These are phyloP conservation scores for Colletotrichum lindemuthianum DNA, from an alignment of 2,329 filamentous ascomycete species.

Conservation along the genomic window DNA sequence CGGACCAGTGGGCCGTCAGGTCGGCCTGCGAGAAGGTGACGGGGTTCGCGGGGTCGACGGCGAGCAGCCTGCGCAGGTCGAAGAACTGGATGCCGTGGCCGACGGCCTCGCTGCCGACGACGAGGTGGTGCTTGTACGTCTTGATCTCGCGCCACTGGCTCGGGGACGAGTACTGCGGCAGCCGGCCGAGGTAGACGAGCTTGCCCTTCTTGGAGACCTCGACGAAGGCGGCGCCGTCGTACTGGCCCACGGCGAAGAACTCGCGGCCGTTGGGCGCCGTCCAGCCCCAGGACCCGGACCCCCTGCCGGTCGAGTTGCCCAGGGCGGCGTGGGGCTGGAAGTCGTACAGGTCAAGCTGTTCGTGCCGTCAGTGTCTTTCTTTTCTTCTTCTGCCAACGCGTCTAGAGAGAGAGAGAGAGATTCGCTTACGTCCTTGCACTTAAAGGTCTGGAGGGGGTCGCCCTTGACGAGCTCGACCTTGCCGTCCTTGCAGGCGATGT, in stretches of 20 bases:
- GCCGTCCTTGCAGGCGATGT: slow-evolving; percentile 49
- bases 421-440: slow-evolving; percentile 48
- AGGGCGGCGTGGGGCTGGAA: slow-evolving; percentile 61
- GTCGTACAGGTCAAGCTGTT: slow-evolving; percentile 62
- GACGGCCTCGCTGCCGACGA: slow-evolving; percentile 50
- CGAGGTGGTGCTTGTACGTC: slow-evolving; percentile 43
- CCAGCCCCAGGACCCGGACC: slow-evolving; percentile 50
- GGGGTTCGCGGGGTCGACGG: slow-evolving; percentile 50
- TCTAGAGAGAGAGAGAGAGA: neutral
- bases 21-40: slow-evolving; percentile 43
- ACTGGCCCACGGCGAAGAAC: slow-evolving; percentile 40
- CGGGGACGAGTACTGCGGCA: slow-evolving; percentile 47
- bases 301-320: slow-evolving; percentile 49
- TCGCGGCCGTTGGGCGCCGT: slow-evolving; percentile 52
- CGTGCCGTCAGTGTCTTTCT: slow-evolving; percentile 4
- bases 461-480: slow-evolving; percentile 51
- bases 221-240: slow-evolving; percentile 54
- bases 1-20: slow-evolving; percentile 44
- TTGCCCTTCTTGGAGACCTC: slow-evolving; percentile 52
- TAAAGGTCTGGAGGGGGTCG: slow-evolving; percentile 54
- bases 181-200: slow-evolving; percentile 53
- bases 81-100: slow-evolving; percentile 68
- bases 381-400: too few species aligned
- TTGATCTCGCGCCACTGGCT: slow-evolving; percentile 49
- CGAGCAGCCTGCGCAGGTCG: slow-evolving; percentile 63